phyloP scores from a whole-genome alignment of 805 yeast species.

The Metschnikowia baotianmanensis region DNA sequence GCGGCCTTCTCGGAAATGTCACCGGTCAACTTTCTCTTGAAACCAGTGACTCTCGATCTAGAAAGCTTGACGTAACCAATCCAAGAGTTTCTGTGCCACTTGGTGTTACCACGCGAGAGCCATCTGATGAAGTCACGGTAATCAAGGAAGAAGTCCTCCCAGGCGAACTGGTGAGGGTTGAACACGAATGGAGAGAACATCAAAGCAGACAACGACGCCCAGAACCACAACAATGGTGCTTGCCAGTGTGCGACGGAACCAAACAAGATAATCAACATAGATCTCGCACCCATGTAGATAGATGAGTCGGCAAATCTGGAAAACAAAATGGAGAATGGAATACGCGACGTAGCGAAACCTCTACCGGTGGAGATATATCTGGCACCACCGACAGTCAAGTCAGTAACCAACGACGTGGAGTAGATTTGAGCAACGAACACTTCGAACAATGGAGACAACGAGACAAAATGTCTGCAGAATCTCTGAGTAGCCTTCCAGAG shows the following conservation, averaged over 20 bases:
- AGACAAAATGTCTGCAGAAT: slow-evolving; percentile 61
- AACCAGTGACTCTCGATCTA: slow-evolving; percentile 90
- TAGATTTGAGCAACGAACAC: slow-evolving; percentile 77
- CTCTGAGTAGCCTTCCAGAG: slow-evolving; percentile 65
- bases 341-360: slow-evolving; percentile 74
- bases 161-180: slow-evolving; percentile 75
- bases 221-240: slow-evolving; percentile 58
- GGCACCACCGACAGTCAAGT: slow-evolving; percentile 76
- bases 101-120: slow-evolving; percentile 81
- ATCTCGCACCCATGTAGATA: slow-evolving; percentile 81
- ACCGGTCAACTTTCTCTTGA: slow-evolving; percentile 67
- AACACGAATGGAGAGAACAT: slow-evolving; percentile 70
- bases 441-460: slow-evolving; percentile 76
- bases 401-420: slow-evolving; percentile 65
- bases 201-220: slow-evolving; percentile 67
- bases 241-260: slow-evolving; percentile 65
- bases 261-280: slow-evolving; percentile 61
- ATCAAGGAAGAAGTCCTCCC: slow-evolving; percentile 68
- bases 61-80: slow-evolving; percentile 76
- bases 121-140: slow-evolving; percentile 53
- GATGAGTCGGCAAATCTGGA: slow-evolving; percentile 66
- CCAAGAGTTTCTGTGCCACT: slow-evolving; percentile 89
- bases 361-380: slow-evolving; percentile 80
- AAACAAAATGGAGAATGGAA: slow-evolving; percentile 62
- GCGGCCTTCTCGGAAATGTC: slow-evolving; percentile 68